Evolutionary conservation across 2,329 filamentous ascomycete genomes (phyloP), one percentile per base, ranked within the genome.

Genomic region (Ophiostoma perfectum): DNA sequence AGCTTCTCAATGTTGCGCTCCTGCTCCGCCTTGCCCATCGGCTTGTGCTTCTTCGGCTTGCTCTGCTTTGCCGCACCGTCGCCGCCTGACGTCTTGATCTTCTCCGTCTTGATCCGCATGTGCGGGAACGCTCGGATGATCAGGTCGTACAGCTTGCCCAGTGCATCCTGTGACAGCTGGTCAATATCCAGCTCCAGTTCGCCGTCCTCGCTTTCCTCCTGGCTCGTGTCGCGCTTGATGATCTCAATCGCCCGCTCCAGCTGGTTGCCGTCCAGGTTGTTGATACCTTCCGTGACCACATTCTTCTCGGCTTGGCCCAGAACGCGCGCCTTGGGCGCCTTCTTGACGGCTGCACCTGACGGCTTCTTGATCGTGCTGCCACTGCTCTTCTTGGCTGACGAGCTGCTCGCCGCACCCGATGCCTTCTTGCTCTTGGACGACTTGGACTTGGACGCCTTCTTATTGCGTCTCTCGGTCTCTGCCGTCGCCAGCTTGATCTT

Each of bases 301-400:
- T 95, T 92, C 81, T 98, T 98, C 79, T 99, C 93, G 3, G 89
- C 83, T 70, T 87, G 89, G 62, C 92, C 87, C 75, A 91, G 86
- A 67, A 84, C 84, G n/a, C 83, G 81, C 74, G 86, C 88, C 70
- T 82, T 83, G 0, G 78, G 75, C 4, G 79, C 74, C 74, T 84
- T 84, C 76, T 85, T 86, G 60, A 68, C 1, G 18, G 76, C 58
- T 3, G 41, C 71, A 39, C 67, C 73, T 38, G 71, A 73, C 8
- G 67, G 60, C 71, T 73, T 74, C 70, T 74, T 75, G 8, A 42
- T 12, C 14, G 58, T 67, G 42, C 68, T 8, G 36, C 70, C 66
- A 36, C 60, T 45, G 12, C 47, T 27, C 39, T 39, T 64, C 60
- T 63, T 63, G 3, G 72, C 72, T 16, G 62, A 66, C 27, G 45